Evolutionary conservation across 306 rosid genomes (phyloP), one percentile per base, ranked within the genome.

Genomic region (Erythrophleum fordii): DNA sequence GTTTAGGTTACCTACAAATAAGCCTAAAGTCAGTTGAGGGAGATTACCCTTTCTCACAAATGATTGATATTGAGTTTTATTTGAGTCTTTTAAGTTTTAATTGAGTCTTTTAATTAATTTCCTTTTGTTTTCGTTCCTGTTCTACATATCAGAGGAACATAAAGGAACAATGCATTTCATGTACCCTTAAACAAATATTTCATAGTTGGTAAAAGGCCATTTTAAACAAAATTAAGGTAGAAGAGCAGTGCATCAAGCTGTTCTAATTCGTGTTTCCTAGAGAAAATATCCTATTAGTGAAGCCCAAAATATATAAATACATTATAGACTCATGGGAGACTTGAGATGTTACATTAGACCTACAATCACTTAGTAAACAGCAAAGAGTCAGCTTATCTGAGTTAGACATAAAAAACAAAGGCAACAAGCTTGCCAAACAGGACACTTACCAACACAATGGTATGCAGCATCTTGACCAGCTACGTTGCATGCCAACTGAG

Each of bases 401-500:
- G 13, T n/a, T 8, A 20, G 42, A 6, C 56, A 55, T 8, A 0
- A 52, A 3, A 25, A 20, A 42, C 18, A 67, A 8, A 34, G 42
- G 12, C 62, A 58, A 61, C 9, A 73, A 49, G 26, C 46, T 79
- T 22, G 37, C 60, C 69, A 55, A 75, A 75, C 14, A 16, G 37
- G 37, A 71, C 72, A 77, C 88, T 72, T 53, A 89, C 88, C 79
- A 48, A 26, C 23, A 67, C 66, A 78, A 20, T 79, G 66, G 71
- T 79, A 76, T 42, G 77, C 76, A 42, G 48, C 28, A 73, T 69
- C 74, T 52, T 81, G 82, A 77, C 44, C 80, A 31, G 76, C 69
- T 60, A 45, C 64, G 46, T 77, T 77, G 35, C 44, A 58, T 51
- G 69, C 51, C 66, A 31, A 56, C 52, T 85, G 71, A 46, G 84